phyloP scores from a whole-genome alignment of 106 monocot species.

The Allium fistulosum region DNA sequence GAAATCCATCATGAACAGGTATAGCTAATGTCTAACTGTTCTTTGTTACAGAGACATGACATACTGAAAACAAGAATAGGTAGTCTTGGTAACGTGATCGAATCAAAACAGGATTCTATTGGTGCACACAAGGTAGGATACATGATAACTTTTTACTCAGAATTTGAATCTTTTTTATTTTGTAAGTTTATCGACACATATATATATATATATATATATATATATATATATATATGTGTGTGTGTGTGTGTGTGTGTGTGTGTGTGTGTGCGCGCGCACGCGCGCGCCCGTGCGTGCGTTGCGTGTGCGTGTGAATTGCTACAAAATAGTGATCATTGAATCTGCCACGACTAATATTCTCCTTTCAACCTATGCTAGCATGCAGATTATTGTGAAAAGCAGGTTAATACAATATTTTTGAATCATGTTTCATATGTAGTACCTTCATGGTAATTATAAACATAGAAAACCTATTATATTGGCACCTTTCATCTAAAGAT shows the following conservation, averaged over 20 bases:
- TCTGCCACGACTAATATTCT: no score
- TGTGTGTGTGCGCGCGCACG: no score
- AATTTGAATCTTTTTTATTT: neutral
- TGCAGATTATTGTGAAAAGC: neutral
- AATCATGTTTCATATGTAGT: no score
- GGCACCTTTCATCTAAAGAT: no score
- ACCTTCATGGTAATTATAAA: no score
- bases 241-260: no score
- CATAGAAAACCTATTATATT: no score
- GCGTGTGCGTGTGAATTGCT: neutral
- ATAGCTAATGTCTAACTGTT: neutral
- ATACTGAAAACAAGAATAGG: conserved; percentile 86
- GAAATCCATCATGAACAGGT: neutral
- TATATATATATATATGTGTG: no score
- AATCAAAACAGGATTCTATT: conserved; percentile 59
- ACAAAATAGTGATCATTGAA: no score
- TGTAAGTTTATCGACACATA: neutral
- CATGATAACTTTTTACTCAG: neutral
- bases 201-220: no score
- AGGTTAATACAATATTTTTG: neutral
- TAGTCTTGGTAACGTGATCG: conserved; percentile 73
- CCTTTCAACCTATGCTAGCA: no score
- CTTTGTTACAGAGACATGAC: conserved; percentile 74
- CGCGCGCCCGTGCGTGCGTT: no score
- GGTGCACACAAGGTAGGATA: conserved; percentile 54